Base-by-base conservation (phyloP, 2,329 filamentous ascomycete genomes). In the Fusarium sp. region DNA sequence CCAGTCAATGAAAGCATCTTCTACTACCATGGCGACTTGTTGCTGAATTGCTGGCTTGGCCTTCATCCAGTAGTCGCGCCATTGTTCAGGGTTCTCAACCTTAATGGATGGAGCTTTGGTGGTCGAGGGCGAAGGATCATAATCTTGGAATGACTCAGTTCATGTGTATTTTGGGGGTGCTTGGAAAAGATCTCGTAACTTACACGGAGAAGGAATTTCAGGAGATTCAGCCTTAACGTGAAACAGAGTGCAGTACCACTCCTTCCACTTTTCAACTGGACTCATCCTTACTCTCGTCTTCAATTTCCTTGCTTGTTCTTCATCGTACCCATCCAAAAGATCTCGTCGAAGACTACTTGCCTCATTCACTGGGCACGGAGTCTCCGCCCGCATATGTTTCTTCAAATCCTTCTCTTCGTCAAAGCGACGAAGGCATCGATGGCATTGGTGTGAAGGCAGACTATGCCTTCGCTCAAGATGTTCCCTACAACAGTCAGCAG, bases 121-220 rank as follows among this genome's bases (percentile, higher is more conserved):
- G 13, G 16, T 16, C 3, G 39, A 26, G 8, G 49, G 16, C 11
- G 67, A 60, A 28, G 28, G 21, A 10, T 70, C 68, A 23, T 70
- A 53, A 20, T 57, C 68, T 70, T 44, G 16, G 6, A 21, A 20
- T 7, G 18, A 8, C 20, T 63, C 26, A 63, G 58, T 28, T 21
- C 6, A 12, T 13, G 13, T 63, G 7, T 33, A 6, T 18, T 23
- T 18, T 16, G 18, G 20, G 12, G 7, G 5, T 13, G 7, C 12
- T 24, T 7, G 6, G 48, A 21, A 15, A 11, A 31, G 35, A 37
- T 42, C n/a, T 33, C 26, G 18, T 44, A 29, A 67, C 71, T 68
- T 69, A 74, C 71, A 74, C n/a, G 71, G 71, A 7, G 71, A 74
- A 8, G 71, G 71, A 20, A 72, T 63, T 15, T 69, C 63, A 7